Evolutionary conservation across 2,329 filamentous ascomycete genomes (phyloP).

Genomic region (Verticillium longisporum): DNA sequence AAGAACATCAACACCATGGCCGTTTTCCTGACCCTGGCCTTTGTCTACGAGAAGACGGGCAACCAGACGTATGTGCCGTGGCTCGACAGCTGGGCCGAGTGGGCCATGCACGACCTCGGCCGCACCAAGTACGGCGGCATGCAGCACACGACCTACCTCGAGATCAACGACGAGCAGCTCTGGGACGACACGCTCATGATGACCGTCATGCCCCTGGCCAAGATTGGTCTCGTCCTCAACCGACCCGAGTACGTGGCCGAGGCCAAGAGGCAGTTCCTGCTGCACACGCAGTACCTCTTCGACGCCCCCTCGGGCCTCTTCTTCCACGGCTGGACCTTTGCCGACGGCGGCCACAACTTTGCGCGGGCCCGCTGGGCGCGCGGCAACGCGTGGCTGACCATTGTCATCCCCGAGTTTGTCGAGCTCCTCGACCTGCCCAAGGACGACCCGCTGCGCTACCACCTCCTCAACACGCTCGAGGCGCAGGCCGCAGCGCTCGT

Average conservation of each 20-base stretch:
- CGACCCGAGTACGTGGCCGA: constrained; percentile 70
- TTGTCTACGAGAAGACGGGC: constrained; percentile 68
- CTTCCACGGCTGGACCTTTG: constrained; percentile 78
- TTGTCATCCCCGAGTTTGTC: constrained; percentile 76
- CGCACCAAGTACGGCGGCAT: constrained; percentile 66
- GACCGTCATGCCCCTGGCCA: constrained; percentile 74
- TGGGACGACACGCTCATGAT: constrained; percentile 90
- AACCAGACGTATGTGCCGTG: constrained; percentile 66
- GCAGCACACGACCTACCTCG: constrained; percentile 69
- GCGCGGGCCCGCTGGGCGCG: constrained; percentile 51
- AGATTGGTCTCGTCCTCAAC: constrained; percentile 66
- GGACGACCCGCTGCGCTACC: constrained; percentile 55
- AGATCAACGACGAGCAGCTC: constrained; percentile 65
- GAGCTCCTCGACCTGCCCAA: constrained; percentile 59
- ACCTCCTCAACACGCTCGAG: constrained; percentile 56
- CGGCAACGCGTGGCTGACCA: constrained; percentile 70
- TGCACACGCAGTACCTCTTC: constrained; percentile 74
- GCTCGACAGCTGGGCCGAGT: constrained; percentile 77
- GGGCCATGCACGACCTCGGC: constrained; percentile 71
- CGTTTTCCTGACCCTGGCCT: constrained; percentile 67
- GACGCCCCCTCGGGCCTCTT: constrained; percentile 67
- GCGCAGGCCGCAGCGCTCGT: constrained; percentile 62
- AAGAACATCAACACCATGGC: constrained; percentile 88
- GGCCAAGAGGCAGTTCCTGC: constrained; percentile 69
- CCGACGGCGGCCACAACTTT: constrained; percentile 58